These are phyloP conservation scores for Xylaria digitata DNA, from an alignment of 2,329 filamentous ascomycete genomes.

Conservation along the genomic window DNA sequence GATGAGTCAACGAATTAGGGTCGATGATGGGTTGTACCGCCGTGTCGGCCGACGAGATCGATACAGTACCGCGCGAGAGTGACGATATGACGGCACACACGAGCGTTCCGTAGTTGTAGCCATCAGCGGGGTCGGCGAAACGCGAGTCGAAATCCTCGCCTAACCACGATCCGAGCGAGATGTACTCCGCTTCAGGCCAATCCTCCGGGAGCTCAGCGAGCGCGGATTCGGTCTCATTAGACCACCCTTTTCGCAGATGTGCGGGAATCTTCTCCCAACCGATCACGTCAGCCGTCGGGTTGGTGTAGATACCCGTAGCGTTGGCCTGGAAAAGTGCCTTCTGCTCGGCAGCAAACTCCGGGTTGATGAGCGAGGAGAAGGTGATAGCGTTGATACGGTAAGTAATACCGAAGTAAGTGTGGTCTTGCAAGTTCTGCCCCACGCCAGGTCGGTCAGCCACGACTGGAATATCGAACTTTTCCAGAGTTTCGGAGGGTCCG, in stretches of 20 bases:
- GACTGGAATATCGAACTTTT: conserved; percentile 59
- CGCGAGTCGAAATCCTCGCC: conserved; percentile 46
- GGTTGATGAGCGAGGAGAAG: conserved; percentile 45
- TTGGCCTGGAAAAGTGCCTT: conserved; percentile 43
- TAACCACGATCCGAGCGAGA: conserved; percentile 43
- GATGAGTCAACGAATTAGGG: conserved; percentile 48
- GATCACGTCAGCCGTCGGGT: conserved; percentile 44
- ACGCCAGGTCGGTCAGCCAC: conserved; percentile 68
- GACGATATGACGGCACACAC: conserved; percentile 44
- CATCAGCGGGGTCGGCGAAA: conserved; percentile 43
- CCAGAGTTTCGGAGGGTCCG: conserved; percentile 50
- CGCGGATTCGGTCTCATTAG: conserved; percentile 35
- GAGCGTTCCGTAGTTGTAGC: conserved; percentile 47
- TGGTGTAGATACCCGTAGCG: conserved; percentile 46
- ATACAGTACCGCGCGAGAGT: conserved; percentile 66
- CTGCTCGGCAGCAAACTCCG: conserved; percentile 41
- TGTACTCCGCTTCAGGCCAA: conserved; percentile 53
- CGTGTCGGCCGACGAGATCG: conserved; percentile 65
- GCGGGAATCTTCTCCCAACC: conserved; percentile 51
- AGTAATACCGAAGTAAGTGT: conserved; percentile 51
- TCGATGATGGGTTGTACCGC: conserved; percentile 47
- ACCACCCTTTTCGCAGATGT: conserved; percentile 39
- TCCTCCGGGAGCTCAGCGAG: conserved; percentile 48
- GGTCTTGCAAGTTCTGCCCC: conserved; percentile 70
- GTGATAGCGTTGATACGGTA: conserved; percentile 52